Percentiles rank a stretch among this genome's conserved stretches.
phyloP scores from a whole-genome alignment of 2,329 filamentous ascomycete genomes.

The Daldinia sp. region DNA sequence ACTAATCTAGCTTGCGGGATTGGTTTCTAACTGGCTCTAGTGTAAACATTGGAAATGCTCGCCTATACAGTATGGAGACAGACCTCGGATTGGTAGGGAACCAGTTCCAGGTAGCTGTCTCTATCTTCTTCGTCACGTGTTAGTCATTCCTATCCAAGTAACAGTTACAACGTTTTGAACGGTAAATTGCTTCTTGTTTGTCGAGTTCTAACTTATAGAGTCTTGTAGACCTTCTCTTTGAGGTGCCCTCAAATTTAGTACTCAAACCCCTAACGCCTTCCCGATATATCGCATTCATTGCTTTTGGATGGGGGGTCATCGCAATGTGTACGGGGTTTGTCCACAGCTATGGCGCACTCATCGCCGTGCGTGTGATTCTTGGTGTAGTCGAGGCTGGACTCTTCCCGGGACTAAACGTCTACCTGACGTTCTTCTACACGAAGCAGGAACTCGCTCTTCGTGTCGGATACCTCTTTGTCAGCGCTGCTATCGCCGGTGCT shows the following conservation, averaged over 20 bases:
- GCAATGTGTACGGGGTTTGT: conserved; percentile 78
- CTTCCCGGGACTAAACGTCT: conserved; percentile 49
- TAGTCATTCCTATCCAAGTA: conserved; percentile 52
- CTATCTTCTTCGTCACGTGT: conserved; percentile 75
- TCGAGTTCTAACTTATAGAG: conserved; percentile 10
- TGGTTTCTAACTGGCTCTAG: conserved; percentile 47
- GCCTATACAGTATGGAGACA: conserved; percentile 71
- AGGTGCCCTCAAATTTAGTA: conserved; percentile 74
- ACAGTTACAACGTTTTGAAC: background rate
- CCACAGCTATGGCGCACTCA: conserved; percentile 71
- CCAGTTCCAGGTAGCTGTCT: conserved; percentile 77
- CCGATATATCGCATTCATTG: conserved; percentile 74
- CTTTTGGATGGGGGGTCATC: conserved; percentile 73
- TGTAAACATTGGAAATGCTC: conserved; percentile 80
- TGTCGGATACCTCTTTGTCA: conserved; percentile 79
- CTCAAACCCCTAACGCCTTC: conserved; percentile 72
- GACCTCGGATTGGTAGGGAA: conserved; percentile 71
- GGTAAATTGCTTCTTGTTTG: background rate
- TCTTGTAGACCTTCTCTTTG: conserved; percentile 62
- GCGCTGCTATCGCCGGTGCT: conserved; percentile 77
- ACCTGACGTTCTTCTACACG: conserved; percentile 80
- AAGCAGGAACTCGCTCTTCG: conserved; percentile 78
- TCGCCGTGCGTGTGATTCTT: conserved; percentile 77
- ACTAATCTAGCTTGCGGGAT: background rate
- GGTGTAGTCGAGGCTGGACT: conserved; percentile 64